Percentiles rank a stretch among this genome's conserved stretches.
These are phyloP conservation scores for Cystofilobasidium macerans DNA, from an alignment of 768 basidiomycete genomes.

Conservation along the genomic window DNA sequence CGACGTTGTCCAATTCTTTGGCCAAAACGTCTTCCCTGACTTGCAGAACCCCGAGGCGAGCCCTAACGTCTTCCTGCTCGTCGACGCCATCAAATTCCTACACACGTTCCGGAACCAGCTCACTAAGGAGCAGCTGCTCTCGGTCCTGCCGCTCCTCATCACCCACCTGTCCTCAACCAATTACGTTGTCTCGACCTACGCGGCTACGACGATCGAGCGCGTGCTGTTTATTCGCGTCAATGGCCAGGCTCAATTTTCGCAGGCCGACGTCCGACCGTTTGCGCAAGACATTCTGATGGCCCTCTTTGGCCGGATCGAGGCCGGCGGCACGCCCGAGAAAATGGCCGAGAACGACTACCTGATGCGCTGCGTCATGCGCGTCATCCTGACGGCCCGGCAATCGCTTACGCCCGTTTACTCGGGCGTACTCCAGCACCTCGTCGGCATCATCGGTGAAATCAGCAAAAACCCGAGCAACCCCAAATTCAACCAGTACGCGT, in stretches of 20 bases:
- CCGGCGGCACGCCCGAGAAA: constrained; percentile 70
- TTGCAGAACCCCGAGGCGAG: constrained; percentile 56
- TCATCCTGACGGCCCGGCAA: constrained; percentile 78
- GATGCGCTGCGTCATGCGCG: constrained; percentile 94
- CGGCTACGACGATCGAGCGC: constrained; percentile 94
- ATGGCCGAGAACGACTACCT: constrained; percentile 94
- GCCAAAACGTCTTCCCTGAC: constrained; percentile 78
- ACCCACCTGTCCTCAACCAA: constrained; percentile 70
- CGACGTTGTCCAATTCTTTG: constrained; percentile 91
- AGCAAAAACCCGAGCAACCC: constrained; percentile 96
- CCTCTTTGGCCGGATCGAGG: constrained; percentile 67
- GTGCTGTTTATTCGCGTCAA: constrained; percentile 81
- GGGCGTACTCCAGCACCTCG: constrained; percentile 57
- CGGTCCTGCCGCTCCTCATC: constrained; percentile 75
- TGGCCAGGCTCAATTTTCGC: constrained; percentile 66
- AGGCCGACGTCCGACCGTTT: constrained; percentile 73
- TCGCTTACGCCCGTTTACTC: constrained; percentile 59
- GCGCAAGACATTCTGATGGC: constrained; percentile 57
- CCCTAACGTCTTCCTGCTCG: constrained; percentile 62
- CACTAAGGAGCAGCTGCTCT: constrained; percentile 82
- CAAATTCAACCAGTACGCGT: constrained; percentile 92
- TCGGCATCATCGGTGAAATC: constrained; percentile 71
- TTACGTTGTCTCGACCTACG: constrained; percentile 90
- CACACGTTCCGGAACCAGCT: constrained; percentile 91
- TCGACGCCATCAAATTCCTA: constrained; percentile 90